These are phyloP conservation scores for Phyllosticta citribraziliensis DNA, from an alignment of 2,329 filamentous ascomycete species.

Conservation along the genomic window DNA sequence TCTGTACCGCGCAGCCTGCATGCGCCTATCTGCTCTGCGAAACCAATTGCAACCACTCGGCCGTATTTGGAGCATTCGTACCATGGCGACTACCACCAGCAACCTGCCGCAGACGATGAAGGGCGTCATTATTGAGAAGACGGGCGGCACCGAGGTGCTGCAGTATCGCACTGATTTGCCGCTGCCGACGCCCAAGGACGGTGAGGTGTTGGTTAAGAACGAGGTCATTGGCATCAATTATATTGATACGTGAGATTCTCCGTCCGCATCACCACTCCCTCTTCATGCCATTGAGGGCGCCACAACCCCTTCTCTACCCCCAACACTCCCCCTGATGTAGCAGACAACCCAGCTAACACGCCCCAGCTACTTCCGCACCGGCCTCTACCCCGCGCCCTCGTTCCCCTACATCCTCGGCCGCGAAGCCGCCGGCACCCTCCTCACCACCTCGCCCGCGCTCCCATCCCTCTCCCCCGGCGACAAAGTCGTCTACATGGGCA, in stretches of 20 bases:
- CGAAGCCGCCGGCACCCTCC: slow-evolving; percentile 66
- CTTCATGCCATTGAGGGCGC: too few relatives aligned
- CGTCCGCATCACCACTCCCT: neutral
- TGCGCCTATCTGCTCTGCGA: neutral
- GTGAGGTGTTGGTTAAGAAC: slow-evolving; percentile 72
- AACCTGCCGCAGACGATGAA: slow-evolving; percentile 59
- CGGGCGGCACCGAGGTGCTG: slow-evolving; percentile 61
- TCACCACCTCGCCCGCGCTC: slow-evolving; percentile 50
- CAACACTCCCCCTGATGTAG: too few relatives aligned
- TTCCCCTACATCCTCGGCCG: slow-evolving; percentile 70
- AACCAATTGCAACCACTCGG: neutral
- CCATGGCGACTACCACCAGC: slow-evolving; percentile 32
- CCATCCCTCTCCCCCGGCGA: slow-evolving; percentile 58
- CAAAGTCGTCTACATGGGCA: slow-evolving; percentile 59
- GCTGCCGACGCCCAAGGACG: slow-evolving; percentile 57
- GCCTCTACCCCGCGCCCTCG: slow-evolving; percentile 60
- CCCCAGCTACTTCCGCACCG: slow-evolving; percentile 68
- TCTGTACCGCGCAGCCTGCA: neutral
- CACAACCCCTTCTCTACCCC: too few relatives aligned
- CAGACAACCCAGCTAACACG: neutral
- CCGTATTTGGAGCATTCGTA: neutral
- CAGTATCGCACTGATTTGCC: slow-evolving; percentile 61
- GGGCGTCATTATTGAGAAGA: slow-evolving; percentile 62
- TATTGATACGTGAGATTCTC: slow-evolving; percentile 60
- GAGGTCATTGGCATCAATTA: slow-evolving; percentile 74